These are phyloP conservation scores for Spinellus fusiger DNA, from an alignment of 192 early-diverging fungal genomes.

Conservation along the genomic window DNA sequence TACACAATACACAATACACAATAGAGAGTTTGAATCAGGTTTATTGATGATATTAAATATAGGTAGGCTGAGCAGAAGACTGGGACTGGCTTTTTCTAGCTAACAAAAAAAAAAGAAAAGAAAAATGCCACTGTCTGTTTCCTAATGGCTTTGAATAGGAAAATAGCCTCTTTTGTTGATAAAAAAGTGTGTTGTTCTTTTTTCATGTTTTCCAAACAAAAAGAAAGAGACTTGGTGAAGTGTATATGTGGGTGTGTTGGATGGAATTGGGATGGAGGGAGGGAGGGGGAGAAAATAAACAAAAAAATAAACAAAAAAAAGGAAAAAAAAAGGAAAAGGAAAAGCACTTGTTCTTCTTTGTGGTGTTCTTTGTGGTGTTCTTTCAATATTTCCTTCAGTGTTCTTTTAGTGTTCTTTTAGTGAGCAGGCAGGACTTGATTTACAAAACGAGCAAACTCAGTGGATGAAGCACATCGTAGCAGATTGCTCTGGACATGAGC, in stretches of 20 bases:
- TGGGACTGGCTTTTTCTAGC: no score
- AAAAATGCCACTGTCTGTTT: no score
- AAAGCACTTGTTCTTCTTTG: not conserved
- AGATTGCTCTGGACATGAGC: conserved; percentile 27
- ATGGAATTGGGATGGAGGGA: not conserved
- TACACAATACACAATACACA: no score
- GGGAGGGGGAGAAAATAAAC: not conserved
- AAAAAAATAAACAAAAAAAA: not conserved
- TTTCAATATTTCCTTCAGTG: not conserved
- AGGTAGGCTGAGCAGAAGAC: no score
- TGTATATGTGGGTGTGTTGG: not conserved
- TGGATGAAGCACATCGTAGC: conserved; percentile 10
- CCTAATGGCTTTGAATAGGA: no score
- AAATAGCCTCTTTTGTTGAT: no score
- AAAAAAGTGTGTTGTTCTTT: no score
- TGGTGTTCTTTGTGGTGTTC: not conserved
- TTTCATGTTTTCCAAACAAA: not conserved
- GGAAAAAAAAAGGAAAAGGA: not conserved
- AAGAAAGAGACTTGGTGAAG: not conserved
- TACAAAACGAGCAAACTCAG: conserved; percentile 23
- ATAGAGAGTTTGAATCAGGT: no score
- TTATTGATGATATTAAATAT: no score
- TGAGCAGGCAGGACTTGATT: conserved; percentile 20
- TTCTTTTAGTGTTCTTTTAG: no score
- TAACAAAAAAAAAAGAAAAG: no score